Evolutionary conservation across 129 eudicot genomes (phyloP), one percentile per base, ranked within the genome.

Genomic region (Centrapalus pauciflorus): DNA sequence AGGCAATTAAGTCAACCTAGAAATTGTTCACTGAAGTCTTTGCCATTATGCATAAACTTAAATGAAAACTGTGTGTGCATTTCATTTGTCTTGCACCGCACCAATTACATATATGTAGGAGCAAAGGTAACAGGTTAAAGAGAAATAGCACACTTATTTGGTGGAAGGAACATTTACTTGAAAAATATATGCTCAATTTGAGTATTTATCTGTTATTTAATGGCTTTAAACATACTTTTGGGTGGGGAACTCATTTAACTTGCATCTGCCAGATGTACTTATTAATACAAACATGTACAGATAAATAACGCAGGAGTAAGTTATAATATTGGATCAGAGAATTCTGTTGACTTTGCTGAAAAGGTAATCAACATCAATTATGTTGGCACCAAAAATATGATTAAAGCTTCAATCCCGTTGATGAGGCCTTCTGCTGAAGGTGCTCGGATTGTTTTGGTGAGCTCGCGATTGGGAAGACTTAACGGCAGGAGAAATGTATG

Each of bases 401-500:
- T 72, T 27, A 66, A 89, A 76, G 89, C 95, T 70, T 59, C 78
- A 80, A 67, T 89, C 72, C 96, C 99, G 26, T 72, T 93, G 32
- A 88, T 89, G 96, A 82, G 88, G 61, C 82, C 87, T 32, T 86
- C 96, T 54, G 55, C 84, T 45, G 65, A 81, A 33, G 99, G 99
- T 16, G 91, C 96, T 49, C 99, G 99, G 26, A 82, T 93, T 50
- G 92, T 93, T 49, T 78, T 78, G 52, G 95, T 93, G 72, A 93
- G 87, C 80, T 93, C 99, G 3, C 79, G 95, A 51, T 28, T 93
- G 66, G 99, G 96, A 60, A 80, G 95, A 70, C 77, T 89, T 45
- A 86, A 89, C 71, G 96, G 99, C 75, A 65, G 90, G 76, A 77
- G 96, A 69, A 93, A 93, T 73, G 98, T 93, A 85, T 40, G 96